Percentiles rank a stretch among this genome's conserved stretches.
Evolutionary conservation across 2,329 filamentous ascomycete species (phyloP).

Genomic region (Exophiala viscosa): DNA sequence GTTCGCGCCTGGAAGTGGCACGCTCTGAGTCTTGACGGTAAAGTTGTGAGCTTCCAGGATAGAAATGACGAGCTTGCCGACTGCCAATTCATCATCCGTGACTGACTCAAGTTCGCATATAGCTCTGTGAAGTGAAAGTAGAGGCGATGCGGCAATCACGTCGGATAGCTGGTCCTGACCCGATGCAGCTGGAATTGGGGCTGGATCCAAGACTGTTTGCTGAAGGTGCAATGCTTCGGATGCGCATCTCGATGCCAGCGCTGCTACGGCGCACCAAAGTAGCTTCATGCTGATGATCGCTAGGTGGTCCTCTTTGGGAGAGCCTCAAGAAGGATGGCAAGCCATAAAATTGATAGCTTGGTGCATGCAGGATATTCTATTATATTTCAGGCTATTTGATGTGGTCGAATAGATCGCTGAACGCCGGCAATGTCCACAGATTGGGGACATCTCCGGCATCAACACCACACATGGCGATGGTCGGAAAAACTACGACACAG

Average conservation of each 20-base stretch:
- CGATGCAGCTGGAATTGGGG: not conserved
- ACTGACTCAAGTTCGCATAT: constrained; percentile 73
- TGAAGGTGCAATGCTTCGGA: constrained; percentile 1
- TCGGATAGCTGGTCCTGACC: constrained; percentile 30
- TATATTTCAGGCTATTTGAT: no score
- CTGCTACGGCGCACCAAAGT: constrained; percentile 1
- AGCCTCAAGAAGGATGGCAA: no score
- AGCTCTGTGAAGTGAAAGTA: constrained; percentile 70
- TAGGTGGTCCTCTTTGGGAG: no score
- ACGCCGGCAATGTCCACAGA: no score
- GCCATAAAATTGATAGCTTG: no score
- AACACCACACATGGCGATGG: no score
- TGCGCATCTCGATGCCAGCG: not conserved
- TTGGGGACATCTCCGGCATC: no score
- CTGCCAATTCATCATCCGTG: constrained; percentile 62
- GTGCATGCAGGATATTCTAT: no score
- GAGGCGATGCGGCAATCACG: constrained; percentile 42
- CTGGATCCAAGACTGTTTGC: not conserved
- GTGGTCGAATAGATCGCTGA: no score
- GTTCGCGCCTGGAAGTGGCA: constrained; percentile 30
- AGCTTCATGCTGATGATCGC: constrained; percentile 8
- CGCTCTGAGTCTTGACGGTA: constrained; percentile 58
- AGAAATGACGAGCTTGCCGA: constrained; percentile 64
- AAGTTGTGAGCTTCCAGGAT: constrained; percentile 62
- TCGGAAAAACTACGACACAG: not conserved